These are phyloP conservation scores for Elsinoe fawcettii DNA, from an alignment of 2,329 filamentous ascomycete genomes.

Conservation along the genomic window DNA sequence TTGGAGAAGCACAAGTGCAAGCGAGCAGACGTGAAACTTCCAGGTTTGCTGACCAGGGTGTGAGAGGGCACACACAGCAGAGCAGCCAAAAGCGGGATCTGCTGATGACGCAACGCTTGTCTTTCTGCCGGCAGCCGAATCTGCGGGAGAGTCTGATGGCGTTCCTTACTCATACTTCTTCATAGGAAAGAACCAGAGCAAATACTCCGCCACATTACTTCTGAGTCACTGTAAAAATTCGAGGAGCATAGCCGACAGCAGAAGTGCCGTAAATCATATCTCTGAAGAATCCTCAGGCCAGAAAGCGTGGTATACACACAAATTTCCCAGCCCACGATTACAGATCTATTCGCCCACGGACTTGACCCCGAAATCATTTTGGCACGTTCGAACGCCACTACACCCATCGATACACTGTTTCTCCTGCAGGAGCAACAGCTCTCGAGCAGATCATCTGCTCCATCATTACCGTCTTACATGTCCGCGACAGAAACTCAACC, in stretches of 20 bases:
- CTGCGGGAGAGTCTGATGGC: not conserved
- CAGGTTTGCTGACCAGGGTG: not conserved
- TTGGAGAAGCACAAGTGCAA: not conserved
- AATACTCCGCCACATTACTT: not conserved
- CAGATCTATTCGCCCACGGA: not conserved
- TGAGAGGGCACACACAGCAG: not conserved
- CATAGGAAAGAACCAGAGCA: not conserved
- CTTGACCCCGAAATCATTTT: not conserved
- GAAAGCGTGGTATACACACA: not conserved
- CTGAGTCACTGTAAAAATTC: not conserved
- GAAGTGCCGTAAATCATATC: not conserved
- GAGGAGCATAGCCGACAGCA: not conserved
- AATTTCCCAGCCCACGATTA: not conserved
- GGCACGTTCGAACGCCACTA: not conserved
- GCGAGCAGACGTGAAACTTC: not conserved
- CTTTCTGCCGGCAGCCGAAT: not conserved
- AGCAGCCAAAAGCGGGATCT: not conserved
- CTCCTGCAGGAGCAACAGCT: not conserved
- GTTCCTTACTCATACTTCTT: slow-evolving; percentile 1
- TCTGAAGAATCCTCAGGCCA: not conserved
- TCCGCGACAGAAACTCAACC: not conserved
- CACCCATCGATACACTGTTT: not conserved
- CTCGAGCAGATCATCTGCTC: slow-evolving; percentile 12
- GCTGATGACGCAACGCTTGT: slow-evolving; percentile 6
- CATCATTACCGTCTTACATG: not conserved